phyloP scores from a whole-genome alignment of 75 land plant species.

The Chamaecyparis obtusa region DNA sequence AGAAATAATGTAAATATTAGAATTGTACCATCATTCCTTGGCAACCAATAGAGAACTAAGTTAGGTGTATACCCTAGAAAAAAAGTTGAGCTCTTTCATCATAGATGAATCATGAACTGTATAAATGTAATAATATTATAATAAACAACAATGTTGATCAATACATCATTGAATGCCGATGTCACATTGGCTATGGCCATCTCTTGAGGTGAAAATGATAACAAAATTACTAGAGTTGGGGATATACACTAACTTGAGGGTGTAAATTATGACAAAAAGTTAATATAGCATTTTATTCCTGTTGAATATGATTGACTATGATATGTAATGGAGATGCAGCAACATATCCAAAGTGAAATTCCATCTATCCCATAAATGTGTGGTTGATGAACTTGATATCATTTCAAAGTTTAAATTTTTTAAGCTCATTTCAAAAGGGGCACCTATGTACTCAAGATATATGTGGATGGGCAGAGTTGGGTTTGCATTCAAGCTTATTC shows the following conservation, averaged over 20 bases:
- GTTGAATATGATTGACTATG: too few relatives aligned
- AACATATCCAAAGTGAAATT: background rate
- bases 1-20: background rate
- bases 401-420: background rate
- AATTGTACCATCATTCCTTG: background rate
- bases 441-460: background rate
- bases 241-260: background rate
- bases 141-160: background rate
- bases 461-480: background rate
- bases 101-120: background rate
- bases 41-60: background rate
- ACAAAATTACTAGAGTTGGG: background rate
- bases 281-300: background rate
- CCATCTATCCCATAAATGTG: background rate
- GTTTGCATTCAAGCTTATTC: background rate
- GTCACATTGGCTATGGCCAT: background rate
- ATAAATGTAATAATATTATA: background rate
- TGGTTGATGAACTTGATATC: background rate
- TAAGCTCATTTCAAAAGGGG: background rate
- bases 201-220: background rate
- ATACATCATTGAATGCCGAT: background rate
- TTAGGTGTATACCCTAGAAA: background rate
- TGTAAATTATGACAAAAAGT: background rate
- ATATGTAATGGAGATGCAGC: background rate
- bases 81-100: background rate